Conservation (phyloP, 2,329 filamentous ascomycete genomes). For the Fusarium oxysporum region DNA sequence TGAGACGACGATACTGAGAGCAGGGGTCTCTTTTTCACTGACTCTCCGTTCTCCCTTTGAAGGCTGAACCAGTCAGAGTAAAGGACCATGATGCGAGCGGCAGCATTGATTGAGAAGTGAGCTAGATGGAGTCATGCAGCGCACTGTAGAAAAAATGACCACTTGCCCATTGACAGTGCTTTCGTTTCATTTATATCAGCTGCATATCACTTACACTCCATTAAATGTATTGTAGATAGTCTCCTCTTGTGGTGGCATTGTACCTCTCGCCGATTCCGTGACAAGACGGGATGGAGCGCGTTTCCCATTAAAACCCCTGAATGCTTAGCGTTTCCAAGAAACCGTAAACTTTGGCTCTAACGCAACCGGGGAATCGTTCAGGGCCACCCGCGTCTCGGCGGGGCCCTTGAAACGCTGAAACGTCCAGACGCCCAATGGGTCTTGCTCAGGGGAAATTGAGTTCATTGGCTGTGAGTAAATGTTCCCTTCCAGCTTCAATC, state of each 20-base stretch:
- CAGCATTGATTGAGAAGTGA: background rate
- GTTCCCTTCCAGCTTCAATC: background rate
- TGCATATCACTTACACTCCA: no score
- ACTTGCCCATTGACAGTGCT: background rate
- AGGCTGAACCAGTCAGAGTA: background rate
- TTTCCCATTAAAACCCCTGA: constrained; percentile 39
- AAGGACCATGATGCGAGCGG: background rate
- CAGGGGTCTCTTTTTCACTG: background rate
- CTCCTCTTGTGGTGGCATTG: background rate
- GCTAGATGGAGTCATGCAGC: background rate
- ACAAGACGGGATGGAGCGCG: background rate
- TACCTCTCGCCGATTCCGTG: background rate
- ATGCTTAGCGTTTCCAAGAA: constrained; percentile 33
- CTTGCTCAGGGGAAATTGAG: constrained; percentile 23
- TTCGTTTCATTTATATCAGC: background rate
- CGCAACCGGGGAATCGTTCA: constrained; percentile 31
- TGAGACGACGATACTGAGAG: constrained; percentile 1
- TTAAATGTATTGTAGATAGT: no score
- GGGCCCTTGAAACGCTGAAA: constrained; percentile 30
- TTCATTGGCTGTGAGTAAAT: constrained; percentile 10
- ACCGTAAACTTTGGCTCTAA: constrained; percentile 30
- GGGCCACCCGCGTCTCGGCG: constrained; percentile 21
- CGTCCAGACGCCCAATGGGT: constrained; percentile 23
- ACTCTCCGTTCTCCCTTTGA: constrained; percentile 1
- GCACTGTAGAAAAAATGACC: background rate